Evolutionary conservation across 1,139 yeast species (phyloP).

Genomic region (Nakaseomyces kungkrabaensis): DNA sequence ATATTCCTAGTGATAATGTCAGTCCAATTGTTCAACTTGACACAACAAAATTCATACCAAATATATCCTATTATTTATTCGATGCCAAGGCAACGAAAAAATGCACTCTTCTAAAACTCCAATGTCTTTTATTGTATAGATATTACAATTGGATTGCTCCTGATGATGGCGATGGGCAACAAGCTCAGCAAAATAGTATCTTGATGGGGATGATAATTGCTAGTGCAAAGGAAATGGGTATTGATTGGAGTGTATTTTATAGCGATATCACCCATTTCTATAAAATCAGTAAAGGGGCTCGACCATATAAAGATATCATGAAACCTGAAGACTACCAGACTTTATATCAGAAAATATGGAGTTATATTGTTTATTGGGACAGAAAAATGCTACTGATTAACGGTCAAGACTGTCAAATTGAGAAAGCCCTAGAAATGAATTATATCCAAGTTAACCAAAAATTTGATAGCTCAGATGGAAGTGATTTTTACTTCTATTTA

Average conservation of each 20-base stretch:
- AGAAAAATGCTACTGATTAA: conserved; percentile 23
- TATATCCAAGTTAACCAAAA: conserved; percentile 8
- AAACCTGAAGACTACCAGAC: conserved; percentile 12
- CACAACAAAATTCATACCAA: conserved; percentile 18
- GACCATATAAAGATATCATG: conserved; percentile 13
- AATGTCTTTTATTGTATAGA: conserved; percentile 20
- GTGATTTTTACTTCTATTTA: neutral
- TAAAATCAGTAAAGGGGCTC: conserved; percentile 13
- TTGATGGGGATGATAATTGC: conserved; percentile 24
- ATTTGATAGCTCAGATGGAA: conserved; percentile 10
- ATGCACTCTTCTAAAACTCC: conserved; percentile 23
- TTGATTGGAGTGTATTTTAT: conserved; percentile 20
- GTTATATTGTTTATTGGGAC: conserved; percentile 25
- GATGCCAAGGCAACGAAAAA: conserved; percentile 21
- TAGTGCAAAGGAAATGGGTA: conserved; percentile 24
- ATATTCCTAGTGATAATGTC: conserved; percentile 7
- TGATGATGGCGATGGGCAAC: conserved; percentile 28
- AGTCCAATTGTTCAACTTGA: conserved; percentile 14
- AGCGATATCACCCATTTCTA: conserved; percentile 12
- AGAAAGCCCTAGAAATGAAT: conserved; percentile 14
- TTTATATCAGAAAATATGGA: conserved; percentile 21
- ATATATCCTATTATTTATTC: conserved; percentile 18
- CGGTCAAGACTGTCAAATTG: conserved; percentile 25
- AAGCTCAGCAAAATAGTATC: conserved; percentile 22
- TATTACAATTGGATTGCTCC: conserved; percentile 29